Base-by-base conservation (phyloP, 352 stramenopile genomes). In the Hyaloperonospora brassicae region DNA sequence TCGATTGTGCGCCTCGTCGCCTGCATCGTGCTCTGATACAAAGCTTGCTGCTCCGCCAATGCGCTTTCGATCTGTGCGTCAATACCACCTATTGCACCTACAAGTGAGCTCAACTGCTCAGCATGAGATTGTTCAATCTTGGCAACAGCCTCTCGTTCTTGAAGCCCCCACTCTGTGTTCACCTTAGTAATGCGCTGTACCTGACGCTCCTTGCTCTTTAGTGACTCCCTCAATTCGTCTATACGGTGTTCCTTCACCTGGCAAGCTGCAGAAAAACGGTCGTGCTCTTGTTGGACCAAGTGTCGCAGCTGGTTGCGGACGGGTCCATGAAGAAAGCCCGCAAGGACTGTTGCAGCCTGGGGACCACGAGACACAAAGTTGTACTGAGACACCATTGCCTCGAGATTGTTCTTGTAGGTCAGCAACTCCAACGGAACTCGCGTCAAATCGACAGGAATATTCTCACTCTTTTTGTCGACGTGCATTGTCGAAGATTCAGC, bases 11-110 rank as follows among this genome's bases (percentile, higher is more conserved):
- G 78, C 41, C 79, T 73, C 6, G 76, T 89, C 11, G 79, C 79
- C 25, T 83, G 74, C 79, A 89, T 87, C 2, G 79, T 89, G 50
- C 73, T 82, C 47, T 86, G 76, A 47, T 89, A 87, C 45, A 89
- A 43, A 41, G 65, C 58, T 55, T 86, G 74, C 57, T 86, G 79
- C 9, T 86, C 76, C 1, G 61, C 55, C 48, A 86, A 50, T 0
- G 79, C 79, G 2, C 50, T 43, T 53, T 82, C 71, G 11, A 89
- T 78, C 41, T 71, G 66, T 2, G 62, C 59, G 24, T 76, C 61
- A 10, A 64, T 73, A 22, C 52, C 59, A 5, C 47, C 52, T 47
- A 87, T 82, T 12, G 70, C 59, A 24, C 50, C 43, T 49, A 80
- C 57, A 2, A 87, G 50, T 27, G 66, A 65, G 7, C 27, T 45